These are phyloP conservation scores for Paspalum notatum DNA, from an alignment of 176 grass and related monocot genomes.

Conservation along the genomic window DNA sequence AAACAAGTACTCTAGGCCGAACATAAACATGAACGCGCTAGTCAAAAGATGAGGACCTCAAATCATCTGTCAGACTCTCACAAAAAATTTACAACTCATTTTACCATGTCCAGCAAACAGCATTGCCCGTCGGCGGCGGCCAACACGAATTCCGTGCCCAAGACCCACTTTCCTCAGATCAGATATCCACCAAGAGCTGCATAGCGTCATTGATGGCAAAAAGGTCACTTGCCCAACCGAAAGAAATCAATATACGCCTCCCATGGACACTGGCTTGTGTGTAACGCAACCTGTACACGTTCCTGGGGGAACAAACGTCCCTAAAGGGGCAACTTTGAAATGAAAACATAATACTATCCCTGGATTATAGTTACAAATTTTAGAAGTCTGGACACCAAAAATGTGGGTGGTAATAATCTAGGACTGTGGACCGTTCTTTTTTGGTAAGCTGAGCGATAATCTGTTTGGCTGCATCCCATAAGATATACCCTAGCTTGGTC, in stretches of 20 bases:
- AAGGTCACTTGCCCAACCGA: background rate
- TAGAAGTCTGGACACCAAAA: too few relatives aligned
- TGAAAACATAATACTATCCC: background rate
- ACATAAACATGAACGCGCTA: too few relatives aligned
- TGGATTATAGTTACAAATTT: too few relatives aligned
- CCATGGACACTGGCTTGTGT: background rate
- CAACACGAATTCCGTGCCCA: background rate
- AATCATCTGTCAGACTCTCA: background rate
- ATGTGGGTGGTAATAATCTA: too few relatives aligned
- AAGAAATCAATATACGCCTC: background rate
- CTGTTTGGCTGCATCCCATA: background rate
- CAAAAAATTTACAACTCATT: background rate
- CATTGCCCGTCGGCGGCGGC: background rate
- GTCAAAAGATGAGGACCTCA: too few relatives aligned
- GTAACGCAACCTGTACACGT: background rate
- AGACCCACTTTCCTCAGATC: background rate
- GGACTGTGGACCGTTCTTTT: too few relatives aligned
- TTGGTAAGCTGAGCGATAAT: too few relatives aligned
- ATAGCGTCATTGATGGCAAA: background rate
- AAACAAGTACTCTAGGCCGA: too few relatives aligned
- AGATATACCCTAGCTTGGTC: background rate
- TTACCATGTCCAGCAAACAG: background rate
- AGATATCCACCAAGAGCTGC: background rate
- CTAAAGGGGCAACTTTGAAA: background rate
- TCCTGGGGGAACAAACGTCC: background rate